Evolutionary conservation across 345 rosid species (phyloP).

Genomic region (Boechera stricta): DNA sequence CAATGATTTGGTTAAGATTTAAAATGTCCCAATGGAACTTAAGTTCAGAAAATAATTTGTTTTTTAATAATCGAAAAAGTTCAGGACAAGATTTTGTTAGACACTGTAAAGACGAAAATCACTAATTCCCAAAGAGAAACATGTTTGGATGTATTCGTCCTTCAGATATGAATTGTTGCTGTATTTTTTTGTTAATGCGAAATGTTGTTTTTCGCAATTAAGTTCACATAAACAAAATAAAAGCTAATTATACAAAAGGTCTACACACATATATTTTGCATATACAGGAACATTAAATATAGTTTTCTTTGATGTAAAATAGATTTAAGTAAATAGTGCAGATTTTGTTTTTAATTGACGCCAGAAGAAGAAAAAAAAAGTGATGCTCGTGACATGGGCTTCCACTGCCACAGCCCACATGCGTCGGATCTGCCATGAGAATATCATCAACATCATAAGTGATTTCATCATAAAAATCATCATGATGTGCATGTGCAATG

Average conservation of each 20-base stretch:
- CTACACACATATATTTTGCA: not conserved
- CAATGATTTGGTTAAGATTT: not conserved
- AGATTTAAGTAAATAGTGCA: not conserved
- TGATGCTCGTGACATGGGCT: conserved; percentile 42
- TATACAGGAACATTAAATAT: conserved; percentile 7
- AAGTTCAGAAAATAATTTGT: not conserved
- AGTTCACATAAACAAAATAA: conserved; percentile 25
- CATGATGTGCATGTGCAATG: conserved; percentile 41
- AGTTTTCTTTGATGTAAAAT: conserved; percentile 5
- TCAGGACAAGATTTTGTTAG: not conserved
- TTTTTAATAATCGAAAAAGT: not conserved
- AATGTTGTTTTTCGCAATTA: conserved; percentile 8
- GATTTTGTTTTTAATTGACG: conserved; percentile 16
- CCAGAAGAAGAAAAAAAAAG: conserved; percentile 35
- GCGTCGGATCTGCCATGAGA: conserved; percentile 41
- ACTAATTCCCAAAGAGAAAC: not conserved
- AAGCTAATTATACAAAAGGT: conserved; percentile 9
- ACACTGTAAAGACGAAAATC: not conserved
- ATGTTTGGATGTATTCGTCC: conserved; percentile 27
- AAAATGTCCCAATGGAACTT: not conserved
- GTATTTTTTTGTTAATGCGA: not conserved
- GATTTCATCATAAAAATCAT: conserved; percentile 37
- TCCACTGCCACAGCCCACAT: conserved; percentile 38
- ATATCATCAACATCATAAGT: conserved; percentile 40
- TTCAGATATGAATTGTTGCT: conserved; percentile 24